phyloP scores from a whole-genome alignment of 2,329 filamentous ascomycete species.

The Diaporthe sp. region DNA sequence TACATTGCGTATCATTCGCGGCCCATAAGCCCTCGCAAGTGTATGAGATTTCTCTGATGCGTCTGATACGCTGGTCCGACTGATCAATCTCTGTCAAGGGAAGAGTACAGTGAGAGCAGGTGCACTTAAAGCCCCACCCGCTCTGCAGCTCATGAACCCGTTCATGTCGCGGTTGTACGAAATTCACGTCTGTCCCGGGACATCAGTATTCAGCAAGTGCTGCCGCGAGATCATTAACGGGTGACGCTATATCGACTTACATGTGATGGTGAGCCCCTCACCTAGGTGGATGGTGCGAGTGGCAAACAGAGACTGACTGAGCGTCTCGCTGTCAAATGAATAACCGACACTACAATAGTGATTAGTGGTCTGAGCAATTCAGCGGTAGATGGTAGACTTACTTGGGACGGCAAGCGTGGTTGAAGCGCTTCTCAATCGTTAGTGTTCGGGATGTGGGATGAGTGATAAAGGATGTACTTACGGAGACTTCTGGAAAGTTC shows the following conservation, averaged over 20 bases:
- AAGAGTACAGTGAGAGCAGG: conserved; percentile 5
- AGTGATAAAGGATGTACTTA: background rate
- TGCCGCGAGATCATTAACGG: background rate
- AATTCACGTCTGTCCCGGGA: background rate
- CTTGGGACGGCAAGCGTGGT: conserved; percentile 10
- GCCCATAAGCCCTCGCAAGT: background rate
- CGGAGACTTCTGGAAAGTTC: conserved; percentile 9
- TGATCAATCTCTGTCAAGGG: background rate
- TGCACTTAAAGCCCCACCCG: conserved; percentile 7
- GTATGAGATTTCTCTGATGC: background rate
- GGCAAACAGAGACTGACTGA: conserved; percentile 1
- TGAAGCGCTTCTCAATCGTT: background rate
- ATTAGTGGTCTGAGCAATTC: background rate
- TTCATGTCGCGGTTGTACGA: background rate
- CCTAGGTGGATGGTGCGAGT: conserved; percentile 1
- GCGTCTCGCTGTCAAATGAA: conserved; percentile 1
- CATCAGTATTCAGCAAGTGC: background rate
- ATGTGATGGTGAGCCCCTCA: conserved; percentile 12
- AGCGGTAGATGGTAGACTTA: background rate
- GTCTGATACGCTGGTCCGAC: conserved; percentile 2
- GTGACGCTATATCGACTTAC: background rate
- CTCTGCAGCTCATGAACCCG: background rate
- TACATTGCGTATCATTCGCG: conserved; percentile 3
- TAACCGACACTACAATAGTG: background rate
- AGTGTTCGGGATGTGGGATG: background rate